Evolutionary conservation across 2,329 filamentous ascomycete genomes (phyloP), one percentile per base, ranked within the genome.

Genomic region (Akanthomyces dipterigenus): DNA sequence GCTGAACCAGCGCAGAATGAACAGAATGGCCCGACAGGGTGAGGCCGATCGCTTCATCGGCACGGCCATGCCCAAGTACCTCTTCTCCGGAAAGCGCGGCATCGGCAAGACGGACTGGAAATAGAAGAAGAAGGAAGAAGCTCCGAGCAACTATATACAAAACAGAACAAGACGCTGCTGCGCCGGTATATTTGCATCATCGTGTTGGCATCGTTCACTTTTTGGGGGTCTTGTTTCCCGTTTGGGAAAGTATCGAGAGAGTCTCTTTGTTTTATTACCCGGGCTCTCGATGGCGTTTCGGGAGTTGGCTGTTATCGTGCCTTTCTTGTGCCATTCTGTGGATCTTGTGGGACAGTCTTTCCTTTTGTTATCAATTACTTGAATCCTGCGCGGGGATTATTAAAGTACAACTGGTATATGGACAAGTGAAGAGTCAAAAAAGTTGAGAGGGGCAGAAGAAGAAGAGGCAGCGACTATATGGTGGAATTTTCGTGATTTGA

Each of bases 1-100:
- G 83, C 78, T 99, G 73, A 83, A 88, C 70, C 96, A 99, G 87
- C 92, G 93, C 83, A 93, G 92, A 85, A 97, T 96, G 92, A 99
- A 99, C 81, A 86, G 93, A 66, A 95, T 96, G 89, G 95, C 95
- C 49, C 88, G 93, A 75, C 91, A 96, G 82, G 95, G 95, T 82
- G 95, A 99, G 80, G 93, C 89, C 64, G 95, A 99, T 82, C 87
- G 96, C 73, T 93, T 98, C 78, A 86, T 87, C 64, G 88, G 88
- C 61, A 89, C 90, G 42, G 83, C 90, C 58, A 78, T 96, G 76
- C 85, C 88, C 65, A 99, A 96, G 80, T 95, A 98, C 79, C 82
- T 99, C 84, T 87, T 91, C 73, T 82, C 89, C 64, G 95, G 95
- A 70, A 99, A 98, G 83, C 89, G 95, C 75, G 88, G 90, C 65